These are phyloP conservation scores for Catharanthus roseus DNA, from an alignment of 257 asterid genomes.

Conservation along the genomic window DNA sequence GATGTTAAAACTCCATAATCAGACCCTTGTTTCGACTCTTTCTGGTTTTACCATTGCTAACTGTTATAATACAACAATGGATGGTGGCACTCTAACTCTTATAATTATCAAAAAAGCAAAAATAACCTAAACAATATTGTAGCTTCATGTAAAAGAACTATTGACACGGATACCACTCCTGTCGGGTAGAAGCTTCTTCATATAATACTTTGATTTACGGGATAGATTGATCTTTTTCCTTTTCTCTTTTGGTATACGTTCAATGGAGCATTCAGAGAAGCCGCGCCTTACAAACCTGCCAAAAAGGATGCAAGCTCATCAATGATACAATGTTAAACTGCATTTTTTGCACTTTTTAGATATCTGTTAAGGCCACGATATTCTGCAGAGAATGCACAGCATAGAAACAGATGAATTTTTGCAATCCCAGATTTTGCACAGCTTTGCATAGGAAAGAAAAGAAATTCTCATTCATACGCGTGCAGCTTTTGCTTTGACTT, in stretches of 20 bases:
- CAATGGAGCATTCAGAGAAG: conserved; percentile 70
- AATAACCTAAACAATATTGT: not conserved
- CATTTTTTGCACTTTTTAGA: not conserved
- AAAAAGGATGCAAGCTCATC: not conserved
- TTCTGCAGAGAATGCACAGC: not conserved
- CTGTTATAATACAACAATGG: too few species aligned
- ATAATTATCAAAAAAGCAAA: not conserved
- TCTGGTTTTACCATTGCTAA: not conserved
- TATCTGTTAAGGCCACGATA: not conserved
- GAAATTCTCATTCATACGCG: not conserved
- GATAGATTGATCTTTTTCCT: conserved; percentile 69
- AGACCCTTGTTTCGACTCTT: not conserved
- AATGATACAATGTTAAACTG: not conserved
- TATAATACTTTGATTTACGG: conserved; percentile 82
- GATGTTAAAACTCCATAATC: not conserved
- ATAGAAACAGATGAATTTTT: not conserved
- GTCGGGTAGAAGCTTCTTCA: conserved; percentile 70
- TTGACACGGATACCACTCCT: conserved; percentile 64
- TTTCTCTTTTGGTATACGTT: conserved; percentile 62
- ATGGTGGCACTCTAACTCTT: not conserved
- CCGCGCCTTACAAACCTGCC: conserved; percentile 96
- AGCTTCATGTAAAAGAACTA: conserved; percentile 30
- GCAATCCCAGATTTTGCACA: not conserved
- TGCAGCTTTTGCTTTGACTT: not conserved
- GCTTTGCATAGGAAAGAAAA: not conserved